phyloP scores from a whole-genome alignment of 1,284 basidiomycete genomes.

The Mycosarcoma mackinlayi region DNA sequence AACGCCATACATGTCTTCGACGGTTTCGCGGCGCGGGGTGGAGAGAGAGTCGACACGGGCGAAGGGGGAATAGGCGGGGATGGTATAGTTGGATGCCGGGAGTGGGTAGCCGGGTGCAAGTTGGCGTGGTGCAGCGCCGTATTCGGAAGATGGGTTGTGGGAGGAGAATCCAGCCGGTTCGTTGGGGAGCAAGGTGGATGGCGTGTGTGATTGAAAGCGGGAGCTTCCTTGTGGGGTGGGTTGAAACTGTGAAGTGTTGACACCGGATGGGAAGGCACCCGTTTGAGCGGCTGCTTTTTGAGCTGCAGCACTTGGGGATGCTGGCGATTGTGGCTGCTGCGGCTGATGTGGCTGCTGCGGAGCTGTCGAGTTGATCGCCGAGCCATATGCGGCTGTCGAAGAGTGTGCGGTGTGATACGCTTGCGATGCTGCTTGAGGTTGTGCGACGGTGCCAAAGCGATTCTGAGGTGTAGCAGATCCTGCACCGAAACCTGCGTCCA shows the following conservation, averaged over 20 bases:
- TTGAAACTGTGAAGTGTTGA: constrained; percentile 6
- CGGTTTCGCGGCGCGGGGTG: constrained; percentile 47
- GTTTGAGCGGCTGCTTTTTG: neutral
- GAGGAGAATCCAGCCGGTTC: constrained; percentile 32
- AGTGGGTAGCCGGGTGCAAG: constrained; percentile 53
- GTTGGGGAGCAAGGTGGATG: constrained; percentile 48
- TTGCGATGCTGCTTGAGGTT: constrained; percentile 2
- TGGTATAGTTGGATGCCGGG: constrained; percentile 49
- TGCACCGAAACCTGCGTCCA: constrained; percentile 19
- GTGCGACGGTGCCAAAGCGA: constrained; percentile 5
- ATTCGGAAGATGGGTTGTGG: neutral
- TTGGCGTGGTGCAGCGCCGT: constrained; percentile 28
- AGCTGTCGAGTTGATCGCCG: constrained; percentile 30
- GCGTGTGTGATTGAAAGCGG: constrained; percentile 48
- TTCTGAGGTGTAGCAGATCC: neutral
- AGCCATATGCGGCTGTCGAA: constrained; percentile 27
- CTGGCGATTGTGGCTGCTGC: constrained; percentile 8
- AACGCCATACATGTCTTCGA: constrained; percentile 94
- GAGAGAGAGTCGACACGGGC: constrained; percentile 63
- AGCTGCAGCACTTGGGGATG: constrained; percentile 1
- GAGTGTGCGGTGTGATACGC: constrained; percentile 26
- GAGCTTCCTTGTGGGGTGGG: constrained; percentile 13
- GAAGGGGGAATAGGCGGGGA: constrained; percentile 64
- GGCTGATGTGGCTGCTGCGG: neutral
- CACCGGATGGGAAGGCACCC: constrained; percentile 36